Conservation (phyloP, 129 eudicot species). For the Artemisia tridentata region DNA sequence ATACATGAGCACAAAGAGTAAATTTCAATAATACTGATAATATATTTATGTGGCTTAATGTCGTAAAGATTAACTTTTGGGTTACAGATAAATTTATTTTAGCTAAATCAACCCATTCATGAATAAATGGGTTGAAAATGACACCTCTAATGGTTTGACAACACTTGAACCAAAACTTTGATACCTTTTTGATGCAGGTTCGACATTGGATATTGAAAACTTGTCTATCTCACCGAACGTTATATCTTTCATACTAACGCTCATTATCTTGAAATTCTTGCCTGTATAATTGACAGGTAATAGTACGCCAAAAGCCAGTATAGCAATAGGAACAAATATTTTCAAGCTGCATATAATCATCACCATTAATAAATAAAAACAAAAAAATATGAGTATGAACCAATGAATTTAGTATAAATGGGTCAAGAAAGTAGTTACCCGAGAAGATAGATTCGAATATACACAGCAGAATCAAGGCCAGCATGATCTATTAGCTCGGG, state of each 20-base stretch:
- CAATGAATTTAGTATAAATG: neutral
- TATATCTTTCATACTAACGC: conserved; percentile 38
- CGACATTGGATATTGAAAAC: conserved; percentile 90
- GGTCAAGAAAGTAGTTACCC: conserved; percentile 54
- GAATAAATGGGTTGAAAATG: neutral
- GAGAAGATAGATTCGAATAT: conserved; percentile 85
- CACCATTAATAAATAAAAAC: conserved; percentile 14
- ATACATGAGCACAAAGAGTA: too few relatives aligned
- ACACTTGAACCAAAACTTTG: neutral
- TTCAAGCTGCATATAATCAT: conserved; percentile 65
- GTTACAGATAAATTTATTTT: too few relatives aligned
- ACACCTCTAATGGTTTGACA: conserved; percentile 5
- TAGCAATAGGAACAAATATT: conserved; percentile 78
- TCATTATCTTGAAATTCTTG: conserved; percentile 32
- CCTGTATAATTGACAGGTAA: conserved; percentile 92
- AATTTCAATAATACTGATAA: too few relatives aligned
- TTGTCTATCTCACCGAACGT: conserved; percentile 81
- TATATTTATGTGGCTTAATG: too few relatives aligned
- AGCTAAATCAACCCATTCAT: too few relatives aligned
- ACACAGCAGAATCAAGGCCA: conserved; percentile 95
- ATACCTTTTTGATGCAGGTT: conserved; percentile 73
- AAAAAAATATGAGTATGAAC: neutral
- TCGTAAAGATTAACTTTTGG: neutral
- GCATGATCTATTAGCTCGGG: conserved; percentile 95
- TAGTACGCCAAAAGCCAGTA: conserved; percentile 74